Evolutionary conservation across 306 rosid species (phyloP).

Genomic region (Ormosia semicastrata): DNA sequence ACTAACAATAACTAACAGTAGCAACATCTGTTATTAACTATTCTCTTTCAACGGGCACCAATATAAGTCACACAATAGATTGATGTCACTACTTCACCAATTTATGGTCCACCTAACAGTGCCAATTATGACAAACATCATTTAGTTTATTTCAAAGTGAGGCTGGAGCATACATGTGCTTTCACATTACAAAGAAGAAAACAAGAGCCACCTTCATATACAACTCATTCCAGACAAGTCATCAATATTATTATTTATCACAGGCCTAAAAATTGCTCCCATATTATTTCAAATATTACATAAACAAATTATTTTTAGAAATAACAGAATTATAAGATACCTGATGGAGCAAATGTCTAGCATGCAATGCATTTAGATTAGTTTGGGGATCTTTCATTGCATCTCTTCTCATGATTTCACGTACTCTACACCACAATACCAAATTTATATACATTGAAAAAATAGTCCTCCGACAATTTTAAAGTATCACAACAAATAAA

Average conservation of each 20-base stretch:
- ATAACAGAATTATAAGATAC: constrained; percentile 35
- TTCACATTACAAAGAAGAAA: background rate
- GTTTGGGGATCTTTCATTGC: constrained; percentile 74
- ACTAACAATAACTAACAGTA: no score
- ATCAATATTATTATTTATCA: constrained; percentile 8
- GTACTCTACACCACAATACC: constrained; percentile 67
- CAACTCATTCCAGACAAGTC: background rate
- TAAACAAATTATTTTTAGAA: background rate
- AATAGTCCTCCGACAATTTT: background rate
- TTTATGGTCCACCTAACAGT: constrained; percentile 37
- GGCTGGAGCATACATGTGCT: background rate
- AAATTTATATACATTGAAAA: constrained; percentile 10
- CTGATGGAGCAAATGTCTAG: constrained; percentile 77
- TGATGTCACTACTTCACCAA: constrained; percentile 98
- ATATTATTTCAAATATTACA: constrained; percentile 6
- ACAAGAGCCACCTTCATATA: background rate
- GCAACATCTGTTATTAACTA: no score
- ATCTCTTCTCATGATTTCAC: constrained; percentile 77
- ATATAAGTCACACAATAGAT: constrained; percentile 91
- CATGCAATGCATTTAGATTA: constrained; percentile 59
- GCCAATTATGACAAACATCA: constrained; percentile 10
- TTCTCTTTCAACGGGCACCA: no score
- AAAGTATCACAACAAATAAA: background rate
- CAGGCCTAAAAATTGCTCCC: background rate
- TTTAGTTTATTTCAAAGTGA: background rate